Evolutionary conservation across 495 filamentous ascomycete species (phyloP).

Genomic region (Annulohypoxylon nitens): DNA sequence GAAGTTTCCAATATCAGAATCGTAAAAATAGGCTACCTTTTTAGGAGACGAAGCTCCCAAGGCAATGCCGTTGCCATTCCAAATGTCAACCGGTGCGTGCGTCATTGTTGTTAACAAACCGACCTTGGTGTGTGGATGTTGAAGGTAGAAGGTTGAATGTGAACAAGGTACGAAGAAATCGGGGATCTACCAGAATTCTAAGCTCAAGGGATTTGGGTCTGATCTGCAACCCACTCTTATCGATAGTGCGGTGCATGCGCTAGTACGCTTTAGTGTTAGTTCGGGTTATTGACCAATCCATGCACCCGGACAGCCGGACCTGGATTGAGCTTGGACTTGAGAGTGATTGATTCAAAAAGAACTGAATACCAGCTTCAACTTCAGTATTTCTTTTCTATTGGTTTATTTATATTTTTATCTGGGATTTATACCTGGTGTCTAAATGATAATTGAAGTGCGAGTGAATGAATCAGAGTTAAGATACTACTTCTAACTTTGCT

Average conservation of each 20-base stretch:
- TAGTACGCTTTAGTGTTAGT: neutral
- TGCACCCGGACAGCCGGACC: too few relatives aligned
- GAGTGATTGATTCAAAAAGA: neutral
- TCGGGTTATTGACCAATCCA: neutral
- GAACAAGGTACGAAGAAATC: slow-evolving; percentile 22
- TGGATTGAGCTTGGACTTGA: neutral
- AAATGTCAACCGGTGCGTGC: slow-evolving; percentile 65
- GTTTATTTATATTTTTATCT: neutral
- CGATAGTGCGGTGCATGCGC: neutral
- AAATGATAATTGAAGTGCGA: neutral
- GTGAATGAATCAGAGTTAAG: neutral
- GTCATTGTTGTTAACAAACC: slow-evolving; percentile 45
- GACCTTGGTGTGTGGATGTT: slow-evolving; percentile 16
- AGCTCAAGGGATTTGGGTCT: slow-evolving; percentile 7
- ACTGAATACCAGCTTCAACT: neutral
- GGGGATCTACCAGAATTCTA: neutral
- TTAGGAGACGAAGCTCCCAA: slow-evolving; percentile 66
- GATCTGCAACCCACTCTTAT: neutral
- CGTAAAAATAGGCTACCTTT: slow-evolving; percentile 96
- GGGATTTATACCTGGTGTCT: neutral
- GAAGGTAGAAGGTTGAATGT: slow-evolving; percentile 12
- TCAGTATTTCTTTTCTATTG: neutral
- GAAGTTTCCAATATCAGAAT: slow-evolving; percentile 96
- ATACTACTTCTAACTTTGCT: too few relatives aligned
- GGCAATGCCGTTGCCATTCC: slow-evolving; percentile 60